A percentile compares a stretch with the other conserved stretches of the same genome.
These are phyloP conservation scores for Zymoseptoria pseudotritici DNA, from an alignment of 2,329 filamentous ascomycete genomes.

Conservation along the genomic window DNA sequence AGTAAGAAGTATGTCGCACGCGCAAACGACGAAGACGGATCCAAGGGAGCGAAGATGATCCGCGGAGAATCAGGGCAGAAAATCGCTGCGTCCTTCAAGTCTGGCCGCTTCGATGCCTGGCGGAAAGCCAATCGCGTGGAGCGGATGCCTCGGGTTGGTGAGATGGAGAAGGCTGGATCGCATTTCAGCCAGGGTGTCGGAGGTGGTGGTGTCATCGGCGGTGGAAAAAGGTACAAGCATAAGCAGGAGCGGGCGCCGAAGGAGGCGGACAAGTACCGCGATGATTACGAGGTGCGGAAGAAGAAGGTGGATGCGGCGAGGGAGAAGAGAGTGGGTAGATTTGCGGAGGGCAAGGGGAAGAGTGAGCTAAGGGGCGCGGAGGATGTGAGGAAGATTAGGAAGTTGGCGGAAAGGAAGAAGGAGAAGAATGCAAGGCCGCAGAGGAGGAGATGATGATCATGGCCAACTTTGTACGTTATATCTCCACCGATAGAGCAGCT, in stretches of 20 bases:
- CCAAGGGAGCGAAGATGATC: slow-evolving; percentile 57
- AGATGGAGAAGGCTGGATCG: slow-evolving; percentile 52
- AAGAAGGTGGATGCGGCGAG: slow-evolving; percentile 81
- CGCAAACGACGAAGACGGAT: slow-evolving; percentile 92
- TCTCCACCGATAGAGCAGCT: no score
- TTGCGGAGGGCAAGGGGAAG: slow-evolving; percentile 63
- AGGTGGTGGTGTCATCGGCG: slow-evolving; percentile 28
- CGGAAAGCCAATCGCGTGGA: slow-evolving; percentile 76
- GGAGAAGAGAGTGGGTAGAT: slow-evolving; percentile 72
- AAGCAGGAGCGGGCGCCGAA: slow-evolving; percentile 84
- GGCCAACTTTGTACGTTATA: no score
- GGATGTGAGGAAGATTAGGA: slow-evolving; percentile 77
- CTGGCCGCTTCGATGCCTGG: slow-evolving; percentile 90
- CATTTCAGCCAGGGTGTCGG: slow-evolving; percentile 26
- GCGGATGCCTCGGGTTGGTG: slow-evolving; percentile 72
- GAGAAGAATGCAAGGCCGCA: slow-evolving; percentile 81
- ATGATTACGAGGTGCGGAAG: slow-evolving; percentile 85
- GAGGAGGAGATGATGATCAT: slow-evolving; percentile 6
- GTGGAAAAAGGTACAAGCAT: slow-evolving; percentile 67
- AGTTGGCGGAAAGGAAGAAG: slow-evolving; percentile 64
- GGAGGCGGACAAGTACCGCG: slow-evolving; percentile 82
- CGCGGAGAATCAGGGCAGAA: slow-evolving; percentile 93
- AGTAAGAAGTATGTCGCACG: slow-evolving; percentile 88
- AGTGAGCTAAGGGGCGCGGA: slow-evolving; percentile 74
- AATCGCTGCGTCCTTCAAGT: slow-evolving; percentile 88